A percentile compares a stretch with the other conserved stretches of the same genome.
These are phyloP conservation scores for Dalbergia cochinchinensis DNA, from an alignment of 306 rosid genomes.

Conservation along the genomic window DNA sequence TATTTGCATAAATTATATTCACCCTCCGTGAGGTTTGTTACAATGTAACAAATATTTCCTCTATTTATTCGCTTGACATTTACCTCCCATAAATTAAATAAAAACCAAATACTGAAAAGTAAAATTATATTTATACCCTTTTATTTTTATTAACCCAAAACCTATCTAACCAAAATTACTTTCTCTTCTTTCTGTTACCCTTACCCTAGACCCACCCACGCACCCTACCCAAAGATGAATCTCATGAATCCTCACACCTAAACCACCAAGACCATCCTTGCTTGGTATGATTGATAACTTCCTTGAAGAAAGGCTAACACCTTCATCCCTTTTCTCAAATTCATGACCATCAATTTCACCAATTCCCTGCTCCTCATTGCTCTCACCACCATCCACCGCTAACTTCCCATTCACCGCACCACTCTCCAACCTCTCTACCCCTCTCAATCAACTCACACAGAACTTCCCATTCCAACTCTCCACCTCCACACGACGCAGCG, in stretches of 20 bases:
- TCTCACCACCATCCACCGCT: background rate
- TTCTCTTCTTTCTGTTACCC: no score
- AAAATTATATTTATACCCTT: no score
- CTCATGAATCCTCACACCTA: conserved; percentile 36
- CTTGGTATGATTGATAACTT: background rate
- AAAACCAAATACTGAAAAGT: no score
- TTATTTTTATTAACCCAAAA: no score
- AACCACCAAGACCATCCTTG: background rate
- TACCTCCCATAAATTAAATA: no score
- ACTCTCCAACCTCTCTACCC: background rate
- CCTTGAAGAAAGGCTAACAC: background rate
- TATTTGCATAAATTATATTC: no score
- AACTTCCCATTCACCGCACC: background rate
- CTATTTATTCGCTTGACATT: no score
- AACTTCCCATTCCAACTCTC: conserved; percentile 13
- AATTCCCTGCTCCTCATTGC: background rate
- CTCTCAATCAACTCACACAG: background rate
- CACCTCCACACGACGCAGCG: background rate
- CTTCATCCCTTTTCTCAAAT: background rate
- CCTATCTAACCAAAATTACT: no score
- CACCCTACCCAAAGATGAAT: background rate
- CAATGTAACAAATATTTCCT: no score
- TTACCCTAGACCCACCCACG: no score
- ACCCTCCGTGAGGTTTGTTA: no score
- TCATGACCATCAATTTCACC: background rate